Base-by-base conservation (phyloP, 345 rosid species). In the Anacardium occidentale region DNA sequence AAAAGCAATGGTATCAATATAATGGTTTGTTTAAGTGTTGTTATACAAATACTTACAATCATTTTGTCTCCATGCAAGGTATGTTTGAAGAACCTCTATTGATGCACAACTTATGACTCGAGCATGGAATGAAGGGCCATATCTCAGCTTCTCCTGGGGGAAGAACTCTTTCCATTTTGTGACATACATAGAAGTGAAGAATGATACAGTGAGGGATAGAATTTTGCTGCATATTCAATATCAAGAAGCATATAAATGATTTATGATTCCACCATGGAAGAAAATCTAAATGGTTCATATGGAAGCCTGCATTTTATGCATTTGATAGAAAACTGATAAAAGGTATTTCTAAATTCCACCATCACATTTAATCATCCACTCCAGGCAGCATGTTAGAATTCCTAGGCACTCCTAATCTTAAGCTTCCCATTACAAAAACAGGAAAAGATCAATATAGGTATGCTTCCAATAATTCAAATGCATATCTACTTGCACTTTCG, bases 31-130 rank as follows among this genome's bases (percentile, higher is more conserved):
- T 29, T 29, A 20, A 57, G 32, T 44, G 54, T 20, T 10, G 47
- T 2, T n/a, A 47, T 18, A 10, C 14, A 40, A 63, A 29, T 17
- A 77, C 97, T 83, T 76, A 94, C 98, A 94, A 47, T 89, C 92
- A 57, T 75, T 82, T 72, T 92, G 97, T 85, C 93, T 94, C 98
- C 98, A 94, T 10, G 88, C 85, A 59, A 94, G 90, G 83, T 87
- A 91, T 29, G 83, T 70, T 82, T 89, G 98, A 77, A 94, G 88
- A 83, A 91, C 89, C 55, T 90, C 96, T n/a, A 83, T 18, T 0
- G 92, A 75, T 48, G 97, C 93, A 84, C 97, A 91, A 29, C 68
- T 72, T 60, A 87, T 70, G 66, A 85, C 52, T 75, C 81, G 84
- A n/a, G 90, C 86, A 78, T 7, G 76, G 75, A 93, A 89, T n/a